Evolutionary conservation across 805 yeast species (phyloP).

Genomic region (Wickerhamiella azyma): DNA sequence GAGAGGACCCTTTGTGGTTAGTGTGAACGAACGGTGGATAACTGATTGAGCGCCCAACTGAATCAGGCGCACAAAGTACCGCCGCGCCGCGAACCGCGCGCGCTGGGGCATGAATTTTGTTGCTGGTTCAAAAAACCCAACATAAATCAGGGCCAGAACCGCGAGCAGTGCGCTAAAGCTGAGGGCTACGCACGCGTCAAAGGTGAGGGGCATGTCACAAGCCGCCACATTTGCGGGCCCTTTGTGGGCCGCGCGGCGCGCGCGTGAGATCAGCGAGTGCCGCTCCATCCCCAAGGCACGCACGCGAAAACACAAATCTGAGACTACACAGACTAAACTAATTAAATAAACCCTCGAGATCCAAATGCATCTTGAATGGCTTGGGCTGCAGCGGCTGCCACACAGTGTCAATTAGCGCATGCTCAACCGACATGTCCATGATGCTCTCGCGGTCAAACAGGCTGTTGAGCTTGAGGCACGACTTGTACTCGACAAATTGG

Average conservation of each 20-base stretch:
- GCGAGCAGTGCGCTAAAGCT: not conserved
- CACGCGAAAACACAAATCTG: not conserved
- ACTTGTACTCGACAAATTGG: not conserved
- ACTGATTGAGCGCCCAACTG: not conserved
- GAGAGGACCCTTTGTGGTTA: conserved; percentile 12
- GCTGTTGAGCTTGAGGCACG: not conserved
- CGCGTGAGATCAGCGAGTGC: no score
- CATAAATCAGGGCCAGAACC: not conserved
- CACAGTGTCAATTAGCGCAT: conserved; percentile 2
- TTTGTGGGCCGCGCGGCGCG: no score
- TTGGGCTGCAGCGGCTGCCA: conserved; percentile 3
- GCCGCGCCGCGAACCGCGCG: not conserved
- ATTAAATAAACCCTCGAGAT: not conserved
- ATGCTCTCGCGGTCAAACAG: not conserved
- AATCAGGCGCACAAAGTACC: conserved; percentile 4
- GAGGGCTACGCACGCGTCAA: conserved; percentile 4
- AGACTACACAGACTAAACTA: not conserved
- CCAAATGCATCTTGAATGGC: not conserved
- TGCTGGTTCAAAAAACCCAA: not conserved
- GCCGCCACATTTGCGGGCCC: no score
- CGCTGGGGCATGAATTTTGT: not conserved
- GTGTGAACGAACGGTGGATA: not conserved
- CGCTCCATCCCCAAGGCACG: no score
- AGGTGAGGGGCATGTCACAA: conserved; percentile 3
- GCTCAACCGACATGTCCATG: not conserved